Evolutionary conservation across 2,329 filamentous ascomycete species (phyloP), one percentile per base, ranked within the genome.

Genomic region (Whalleya microplaca): DNA sequence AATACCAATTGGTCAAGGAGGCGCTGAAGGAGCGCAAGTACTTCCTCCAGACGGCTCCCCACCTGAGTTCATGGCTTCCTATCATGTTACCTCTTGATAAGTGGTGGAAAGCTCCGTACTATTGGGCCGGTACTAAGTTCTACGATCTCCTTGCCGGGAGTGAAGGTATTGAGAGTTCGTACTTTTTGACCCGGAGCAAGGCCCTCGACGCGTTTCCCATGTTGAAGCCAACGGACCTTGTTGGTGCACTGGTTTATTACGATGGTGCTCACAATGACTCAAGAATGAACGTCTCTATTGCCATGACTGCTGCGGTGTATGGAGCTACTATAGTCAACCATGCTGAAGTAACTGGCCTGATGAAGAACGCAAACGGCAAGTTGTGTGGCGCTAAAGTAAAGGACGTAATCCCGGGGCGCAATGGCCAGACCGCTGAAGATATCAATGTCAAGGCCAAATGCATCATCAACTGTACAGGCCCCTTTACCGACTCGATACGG

Each of bases 191-290:
- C 21, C 88, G 88, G 73, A 93, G 89, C 72, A 94, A 94, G 75
- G 91, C 91, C 8, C 79, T 96, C 61, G 91, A 94, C 71, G 89
- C 89, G 2, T 96, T 96, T 70, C 92, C 92, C 7, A 95, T 96
- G 91, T 75, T 96, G 63, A 93, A 91, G 76, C 88, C 86, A 70
- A 87, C 90, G 42, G 86, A 89, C 63, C 78, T 96, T 14, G 84
- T 92, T 44, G 92, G 92, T 58, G 91, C 91, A 55, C 77, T 96
- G 68, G 91, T 96, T 21, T 96, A 96, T 79, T 96, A 96, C 72
- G 91, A 96, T 76, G 92, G 92, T 66, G 91, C 90, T 27, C 92
- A 96, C 76, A 96, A 96, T 70, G 92, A 96, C 73, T 95, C 91
- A 19, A 85, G 92, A 48, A 96, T 96, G 91, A 96, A 96, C 70